Conservation (phyloP, 257 asterid species). For the Solanum bulbocastanum region DNA sequence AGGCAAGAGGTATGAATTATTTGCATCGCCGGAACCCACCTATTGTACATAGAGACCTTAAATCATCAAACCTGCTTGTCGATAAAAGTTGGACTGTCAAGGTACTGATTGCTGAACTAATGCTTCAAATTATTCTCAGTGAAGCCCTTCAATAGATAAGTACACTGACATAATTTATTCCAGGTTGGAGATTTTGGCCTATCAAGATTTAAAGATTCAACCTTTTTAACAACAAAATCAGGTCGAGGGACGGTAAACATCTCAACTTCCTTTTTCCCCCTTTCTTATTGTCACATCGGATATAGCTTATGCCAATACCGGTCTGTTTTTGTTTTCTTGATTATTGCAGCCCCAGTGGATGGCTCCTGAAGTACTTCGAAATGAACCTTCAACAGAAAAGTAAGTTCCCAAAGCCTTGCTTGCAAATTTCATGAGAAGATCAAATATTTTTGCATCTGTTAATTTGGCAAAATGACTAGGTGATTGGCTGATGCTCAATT, state of each 20-base stretch:
- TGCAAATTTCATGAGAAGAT: not conserved
- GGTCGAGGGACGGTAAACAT: constrained; percentile 69
- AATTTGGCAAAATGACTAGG: not conserved
- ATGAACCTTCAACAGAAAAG: constrained; percentile 72
- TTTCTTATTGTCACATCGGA: not conserved
- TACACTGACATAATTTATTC: not conserved
- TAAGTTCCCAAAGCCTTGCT: constrained; percentile 17
- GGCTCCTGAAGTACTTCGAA: constrained; percentile 89
- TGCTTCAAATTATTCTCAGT: not conserved
- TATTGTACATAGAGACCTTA: constrained; percentile 74
- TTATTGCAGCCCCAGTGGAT: constrained; percentile 70
- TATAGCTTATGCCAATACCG: not conserved
- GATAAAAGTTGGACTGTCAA: constrained; percentile 77
- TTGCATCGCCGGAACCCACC: constrained; percentile 77
- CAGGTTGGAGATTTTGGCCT: constrained; percentile 86
- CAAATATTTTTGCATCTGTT: not conserved
- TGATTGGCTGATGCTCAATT: not conserved
- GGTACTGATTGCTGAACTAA: constrained; percentile 23
- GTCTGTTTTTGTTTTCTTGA: not conserved
- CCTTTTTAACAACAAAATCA: constrained; percentile 47
- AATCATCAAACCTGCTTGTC: constrained; percentile 73
- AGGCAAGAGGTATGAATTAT: constrained; percentile 89
- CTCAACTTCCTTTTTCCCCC: not conserved
- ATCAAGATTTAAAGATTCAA: constrained; percentile 49
- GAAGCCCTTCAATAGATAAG: not conserved